Evolutionary conservation across 768 basidiomycete species (phyloP).

Genomic region (Floccularia luteovirens): DNA sequence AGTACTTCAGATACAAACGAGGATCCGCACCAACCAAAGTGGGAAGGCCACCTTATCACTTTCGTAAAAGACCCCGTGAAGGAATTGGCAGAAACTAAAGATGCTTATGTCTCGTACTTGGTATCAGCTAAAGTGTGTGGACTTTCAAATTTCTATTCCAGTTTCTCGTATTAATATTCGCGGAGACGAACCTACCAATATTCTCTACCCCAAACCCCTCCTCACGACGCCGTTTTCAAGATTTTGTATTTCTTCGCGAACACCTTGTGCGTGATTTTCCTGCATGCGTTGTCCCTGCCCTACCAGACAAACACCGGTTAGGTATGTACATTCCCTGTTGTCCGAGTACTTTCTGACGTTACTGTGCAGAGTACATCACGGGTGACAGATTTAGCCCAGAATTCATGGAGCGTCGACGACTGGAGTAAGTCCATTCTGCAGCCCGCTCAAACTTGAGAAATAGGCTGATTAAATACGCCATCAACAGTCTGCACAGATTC

Average conservation of each 20-base stretch:
- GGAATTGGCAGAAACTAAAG: slow-evolving; percentile 94
- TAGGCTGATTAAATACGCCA: not conserved
- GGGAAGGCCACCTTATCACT: slow-evolving; percentile 83
- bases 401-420: slow-evolving; percentile 89
- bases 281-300: slow-evolving; percentile 94
- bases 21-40: slow-evolving; percentile 79
- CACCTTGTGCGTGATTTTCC: slow-evolving; percentile 89
- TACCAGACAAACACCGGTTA: slow-evolving; percentile 94
- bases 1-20: slow-evolving; percentile 66
- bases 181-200: slow-evolving; percentile 83
- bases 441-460: not conserved
- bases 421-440: slow-evolving; percentile 54
- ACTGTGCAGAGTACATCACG: slow-evolving; percentile 80
- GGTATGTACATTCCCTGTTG: slow-evolving; percentile 44
- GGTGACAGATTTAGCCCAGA: slow-evolving; percentile 97
- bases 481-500: slow-evolving; percentile 80
- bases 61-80: slow-evolving; percentile 89
- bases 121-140: slow-evolving; percentile 75
- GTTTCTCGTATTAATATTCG: slow-evolving; percentile 7
- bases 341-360: not conserved
- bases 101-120: slow-evolving; percentile 92
- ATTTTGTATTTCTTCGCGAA: slow-evolving; percentile 91
- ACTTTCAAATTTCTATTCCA: not conserved
- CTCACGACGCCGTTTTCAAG: slow-evolving; percentile 86
- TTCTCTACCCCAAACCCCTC: slow-evolving; percentile 73